Conservation (phyloP, 2,329 filamentous ascomycete species). For the Cladosporium colombiae region DNA sequence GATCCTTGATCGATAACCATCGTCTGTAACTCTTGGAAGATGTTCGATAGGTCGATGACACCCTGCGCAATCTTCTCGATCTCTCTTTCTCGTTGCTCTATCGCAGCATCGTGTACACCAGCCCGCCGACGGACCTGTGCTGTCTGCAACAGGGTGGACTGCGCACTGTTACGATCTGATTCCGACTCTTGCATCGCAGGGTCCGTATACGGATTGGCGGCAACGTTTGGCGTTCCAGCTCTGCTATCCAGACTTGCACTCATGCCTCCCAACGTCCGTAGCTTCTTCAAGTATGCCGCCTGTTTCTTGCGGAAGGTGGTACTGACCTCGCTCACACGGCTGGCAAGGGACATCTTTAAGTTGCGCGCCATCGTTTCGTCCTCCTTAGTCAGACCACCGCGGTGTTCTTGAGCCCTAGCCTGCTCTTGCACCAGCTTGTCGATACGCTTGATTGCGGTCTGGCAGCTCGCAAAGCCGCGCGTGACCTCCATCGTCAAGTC, state of each 20-base stretch:
- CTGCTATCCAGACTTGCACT: conserved; percentile 50
- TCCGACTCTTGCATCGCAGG: conserved; percentile 91
- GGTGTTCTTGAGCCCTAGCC: conserved; percentile 53
- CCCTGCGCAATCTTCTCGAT: conserved; percentile 98
- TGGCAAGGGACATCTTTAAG: conserved; percentile 63
- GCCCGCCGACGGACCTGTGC: conserved; percentile 60
- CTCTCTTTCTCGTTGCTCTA: conserved; percentile 89
- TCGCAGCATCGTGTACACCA: conserved; percentile 72
- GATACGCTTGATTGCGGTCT: conserved; percentile 82
- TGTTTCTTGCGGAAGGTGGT: conserved; percentile 95
- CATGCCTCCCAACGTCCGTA: conserved; percentile 48
- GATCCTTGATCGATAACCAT: conserved; percentile 69
- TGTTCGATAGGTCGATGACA: conserved; percentile 94
- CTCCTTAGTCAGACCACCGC: conserved; percentile 67
- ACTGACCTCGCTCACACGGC: conserved; percentile 50
- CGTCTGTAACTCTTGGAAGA: conserved; percentile 91
- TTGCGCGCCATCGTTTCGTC: conserved; percentile 97
- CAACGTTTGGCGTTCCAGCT: conserved; percentile 41
- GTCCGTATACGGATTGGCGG: conserved; percentile 70
- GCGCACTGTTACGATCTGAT: conserved; percentile 87
- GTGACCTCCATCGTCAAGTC: conserved; percentile 87
- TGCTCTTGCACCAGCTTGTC: conserved; percentile 84
- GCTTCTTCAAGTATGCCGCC: conserved; percentile 81
- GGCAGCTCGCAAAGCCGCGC: conserved; percentile 82
- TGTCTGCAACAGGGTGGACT: conserved; percentile 81